Conservation (phyloP, 306 rosid species). For the Vigna nakashimae region DNA sequence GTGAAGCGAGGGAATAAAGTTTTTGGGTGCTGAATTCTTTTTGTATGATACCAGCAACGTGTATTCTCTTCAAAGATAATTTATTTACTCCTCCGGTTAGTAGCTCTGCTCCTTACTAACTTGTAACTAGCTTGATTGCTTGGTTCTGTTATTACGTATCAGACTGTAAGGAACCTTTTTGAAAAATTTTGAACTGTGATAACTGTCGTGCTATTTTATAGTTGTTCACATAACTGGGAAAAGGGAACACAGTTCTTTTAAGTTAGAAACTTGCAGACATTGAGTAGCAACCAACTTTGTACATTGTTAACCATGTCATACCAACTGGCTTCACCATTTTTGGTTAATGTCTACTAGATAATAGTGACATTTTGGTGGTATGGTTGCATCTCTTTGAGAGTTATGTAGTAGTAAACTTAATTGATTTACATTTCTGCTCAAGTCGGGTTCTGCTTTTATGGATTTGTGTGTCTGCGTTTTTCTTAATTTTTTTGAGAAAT, state of each 20-base stretch:
- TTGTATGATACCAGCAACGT: slow-evolving; percentile 22
- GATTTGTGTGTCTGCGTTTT: background rate
- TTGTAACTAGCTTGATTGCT: slow-evolving; percentile 5
- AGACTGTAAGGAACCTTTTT: background rate
- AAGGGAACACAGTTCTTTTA: background rate
- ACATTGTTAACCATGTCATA: background rate
- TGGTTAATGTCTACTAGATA: background rate
- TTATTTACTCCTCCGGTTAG: slow-evolving; percentile 34
- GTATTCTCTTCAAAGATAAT: slow-evolving; percentile 5
- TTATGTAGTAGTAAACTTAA: background rate
- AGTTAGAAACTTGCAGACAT: background rate
- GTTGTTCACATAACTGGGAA: slow-evolving; percentile 18
- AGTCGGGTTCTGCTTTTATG: background rate
- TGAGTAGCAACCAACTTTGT: background rate
- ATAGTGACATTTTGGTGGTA: background rate
- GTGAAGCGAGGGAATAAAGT: slow-evolving; percentile 35
- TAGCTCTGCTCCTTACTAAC: slow-evolving; percentile 12
- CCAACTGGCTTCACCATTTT: slow-evolving; percentile 22
- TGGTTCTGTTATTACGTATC: background rate
- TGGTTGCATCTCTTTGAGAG: slow-evolving; percentile 12
- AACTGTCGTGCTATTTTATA: slow-evolving; percentile 2
- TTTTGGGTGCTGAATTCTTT: slow-evolving; percentile 49
- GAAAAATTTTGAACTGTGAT: slow-evolving; percentile 11
- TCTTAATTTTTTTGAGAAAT: background rate
- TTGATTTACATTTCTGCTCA: background rate